These are phyloP conservation scores for Botrytis paeoniae DNA, from an alignment of 2,329 filamentous ascomycete species.

Conservation along the genomic window DNA sequence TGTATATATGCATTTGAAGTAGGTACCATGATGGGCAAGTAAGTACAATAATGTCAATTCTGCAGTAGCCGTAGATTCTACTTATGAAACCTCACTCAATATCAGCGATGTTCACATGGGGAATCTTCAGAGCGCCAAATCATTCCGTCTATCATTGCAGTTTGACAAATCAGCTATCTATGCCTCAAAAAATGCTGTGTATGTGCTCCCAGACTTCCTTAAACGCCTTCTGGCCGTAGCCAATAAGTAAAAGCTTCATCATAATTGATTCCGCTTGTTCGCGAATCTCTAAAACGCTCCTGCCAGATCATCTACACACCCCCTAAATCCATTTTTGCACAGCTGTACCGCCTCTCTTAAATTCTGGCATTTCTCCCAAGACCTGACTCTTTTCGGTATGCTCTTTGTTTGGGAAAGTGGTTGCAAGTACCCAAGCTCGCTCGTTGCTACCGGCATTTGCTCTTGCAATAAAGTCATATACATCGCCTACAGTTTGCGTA, in stretches of 20 bases:
- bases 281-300: neutral
- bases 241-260: neutral
- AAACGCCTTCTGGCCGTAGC: conserved; percentile 7
- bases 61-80: neutral
- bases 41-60: neutral
- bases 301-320: neutral
- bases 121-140: neutral
- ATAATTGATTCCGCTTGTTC: neutral
- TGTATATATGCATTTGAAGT: neutral
- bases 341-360: conserved; percentile 63
- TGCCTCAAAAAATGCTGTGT: neutral
- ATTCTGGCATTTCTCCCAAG: conserved; percentile 60
- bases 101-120: neutral
- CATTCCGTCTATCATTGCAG: neutral
- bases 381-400: conserved; percentile 63
- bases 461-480: conserved; percentile 72
- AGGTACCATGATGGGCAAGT: neutral
- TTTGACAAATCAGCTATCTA: neutral
- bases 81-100: neutral
- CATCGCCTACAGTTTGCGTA: conserved; percentile 70
- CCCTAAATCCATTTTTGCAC: conserved; percentile 52
- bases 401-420: conserved; percentile 80
- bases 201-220: conserved; percentile 4
- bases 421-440: conserved; percentile 72
- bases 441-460: conserved; percentile 55